Evolutionary conservation across 495 filamentous ascomycete genomes (phyloP).

Genomic region (Margaritispora aquatica): DNA sequence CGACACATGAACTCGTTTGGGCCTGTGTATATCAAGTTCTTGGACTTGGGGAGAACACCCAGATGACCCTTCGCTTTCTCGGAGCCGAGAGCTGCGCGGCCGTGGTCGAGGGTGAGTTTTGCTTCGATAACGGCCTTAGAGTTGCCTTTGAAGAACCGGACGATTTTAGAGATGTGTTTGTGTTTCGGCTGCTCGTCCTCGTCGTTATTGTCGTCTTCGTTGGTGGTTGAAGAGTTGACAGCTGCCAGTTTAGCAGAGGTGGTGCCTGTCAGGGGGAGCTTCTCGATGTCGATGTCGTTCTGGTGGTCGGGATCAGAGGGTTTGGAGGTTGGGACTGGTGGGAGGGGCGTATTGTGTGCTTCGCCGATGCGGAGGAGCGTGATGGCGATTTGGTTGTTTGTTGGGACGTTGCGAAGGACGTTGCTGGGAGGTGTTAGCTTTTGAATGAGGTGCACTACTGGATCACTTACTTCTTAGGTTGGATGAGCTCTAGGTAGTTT

Average conservation of each 20-base stretch:
- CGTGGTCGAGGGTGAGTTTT: conserved; percentile 56
- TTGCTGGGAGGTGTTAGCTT: conserved; percentile 29
- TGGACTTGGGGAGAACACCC: conserved; percentile 48
- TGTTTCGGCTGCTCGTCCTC: not conserved
- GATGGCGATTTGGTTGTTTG: conserved; percentile 75
- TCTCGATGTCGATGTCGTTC: conserved; percentile 29
- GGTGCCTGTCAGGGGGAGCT: conserved; percentile 33
- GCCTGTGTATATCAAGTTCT: conserved; percentile 34
- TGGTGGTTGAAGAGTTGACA: not conserved
- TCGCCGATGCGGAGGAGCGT: conserved; percentile 82
- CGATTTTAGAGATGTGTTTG: conserved; percentile 32
- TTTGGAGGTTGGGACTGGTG: conserved; percentile 53
- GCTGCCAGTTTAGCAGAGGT: not conserved
- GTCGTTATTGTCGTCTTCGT: not conserved
- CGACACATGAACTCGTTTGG: conserved; percentile 69
- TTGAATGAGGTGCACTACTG: not conserved
- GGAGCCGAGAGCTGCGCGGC: conserved; percentile 37
- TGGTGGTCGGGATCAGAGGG: conserved; percentile 42
- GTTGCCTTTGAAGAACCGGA: conserved; percentile 64
- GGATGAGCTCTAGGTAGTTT: conserved; percentile 63
- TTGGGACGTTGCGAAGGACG: conserved; percentile 73
- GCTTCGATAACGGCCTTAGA: conserved; percentile 62
- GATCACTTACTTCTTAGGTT: conserved; percentile 4
- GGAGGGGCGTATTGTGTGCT: conserved; percentile 68
- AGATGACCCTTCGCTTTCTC: conserved; percentile 60